Evolutionary conservation across 2,329 filamentous ascomycete species (phyloP), one percentile per base, ranked within the genome.

Genomic region (Penicillium freii): DNA sequence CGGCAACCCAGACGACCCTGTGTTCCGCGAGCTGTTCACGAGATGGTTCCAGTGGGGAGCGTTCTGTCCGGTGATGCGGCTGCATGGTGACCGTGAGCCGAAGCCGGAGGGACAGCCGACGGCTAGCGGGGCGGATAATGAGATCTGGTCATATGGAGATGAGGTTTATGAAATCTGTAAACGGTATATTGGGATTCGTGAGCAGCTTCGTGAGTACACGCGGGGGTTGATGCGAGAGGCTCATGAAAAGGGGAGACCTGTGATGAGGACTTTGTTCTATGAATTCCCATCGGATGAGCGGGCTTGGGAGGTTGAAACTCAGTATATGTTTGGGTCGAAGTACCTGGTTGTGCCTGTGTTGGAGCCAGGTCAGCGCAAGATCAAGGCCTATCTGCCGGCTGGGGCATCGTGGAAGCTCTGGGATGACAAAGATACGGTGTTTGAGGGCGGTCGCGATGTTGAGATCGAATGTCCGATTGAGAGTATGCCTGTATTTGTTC

Each of bases 11-110:
- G 69, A 75, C 1, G 80, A 86, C 46, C 71, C 75, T 1, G 75
- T 65, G 0, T 89, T 88, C 70, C 77, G 84, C 8, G 86, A 89
- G 66, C 72, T 89, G 0, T 84, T 88, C 57, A 81, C 85, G 1
- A 75, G 87, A 2, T 89, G 86, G 87, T 89, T 89, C 69, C 86
- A 88, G 64, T 89, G 85, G 84, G 86, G 82, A 0, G 75, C 84
- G 0, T 88, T 86, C 65, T 87, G 84, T 56, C 86, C 86, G 0
- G 86, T 89, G 1, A 86, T 89, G 81, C 75, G 87, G 3, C 76
- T 88, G 0, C 86, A 89, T 62, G 87, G 87, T 6, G 84, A 88
- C 66, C 79, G 86, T 0, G 84, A 87, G 67, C 87, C 86, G 0
- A 78, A 80, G 62, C 73, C 66, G 8, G 66, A 60, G 27, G 66